Evolutionary conservation across 1,284 basidiomycete species (phyloP).

Genomic region (Vanrija humicola): DNA sequence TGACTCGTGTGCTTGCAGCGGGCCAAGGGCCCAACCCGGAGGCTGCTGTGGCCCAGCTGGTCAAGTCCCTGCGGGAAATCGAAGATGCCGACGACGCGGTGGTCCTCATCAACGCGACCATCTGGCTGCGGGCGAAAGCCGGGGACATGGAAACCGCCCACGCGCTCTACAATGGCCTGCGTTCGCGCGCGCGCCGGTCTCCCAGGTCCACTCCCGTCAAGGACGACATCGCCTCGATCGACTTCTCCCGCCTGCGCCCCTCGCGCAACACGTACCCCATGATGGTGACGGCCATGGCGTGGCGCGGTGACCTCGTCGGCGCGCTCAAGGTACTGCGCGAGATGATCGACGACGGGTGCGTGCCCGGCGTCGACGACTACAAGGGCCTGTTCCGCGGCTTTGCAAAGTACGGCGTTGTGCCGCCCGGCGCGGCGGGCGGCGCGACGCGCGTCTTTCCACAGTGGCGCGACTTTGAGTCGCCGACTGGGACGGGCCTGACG

Average conservation of each 20-base stretch:
- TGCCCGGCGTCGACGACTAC: constrained; percentile 51
- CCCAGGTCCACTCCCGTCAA: constrained; percentile 33
- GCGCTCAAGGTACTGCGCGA: constrained; percentile 64
- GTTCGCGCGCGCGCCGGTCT: no score
- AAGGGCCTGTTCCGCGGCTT: constrained; percentile 74
- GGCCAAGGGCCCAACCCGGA: constrained; percentile 3
- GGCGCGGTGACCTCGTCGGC: constrained; percentile 62
- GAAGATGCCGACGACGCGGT: not conserved
- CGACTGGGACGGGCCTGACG: not conserved
- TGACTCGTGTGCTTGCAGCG: constrained; percentile 18
- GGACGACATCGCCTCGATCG: not conserved
- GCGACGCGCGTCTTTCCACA: constrained; percentile 11
- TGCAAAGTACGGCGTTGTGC: constrained; percentile 48
- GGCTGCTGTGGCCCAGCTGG: constrained; percentile 4
- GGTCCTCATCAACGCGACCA: constrained; percentile 52
- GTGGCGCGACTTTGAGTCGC: constrained; percentile 3
- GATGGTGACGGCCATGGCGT: constrained; percentile 65
- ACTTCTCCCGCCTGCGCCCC: constrained; percentile 51
- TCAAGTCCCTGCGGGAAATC: constrained; percentile 4
- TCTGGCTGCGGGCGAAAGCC: constrained; percentile 44
- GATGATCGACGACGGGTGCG: constrained; percentile 56
- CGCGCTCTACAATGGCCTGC: constrained; percentile 58
- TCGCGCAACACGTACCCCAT: constrained; percentile 64
- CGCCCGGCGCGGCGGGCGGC: constrained; percentile 7
- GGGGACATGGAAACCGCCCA: constrained; percentile 57